phyloP scores from a whole-genome alignment of 176 grass and related monocot genomes.

The Triticum timopheevii region DNA sequence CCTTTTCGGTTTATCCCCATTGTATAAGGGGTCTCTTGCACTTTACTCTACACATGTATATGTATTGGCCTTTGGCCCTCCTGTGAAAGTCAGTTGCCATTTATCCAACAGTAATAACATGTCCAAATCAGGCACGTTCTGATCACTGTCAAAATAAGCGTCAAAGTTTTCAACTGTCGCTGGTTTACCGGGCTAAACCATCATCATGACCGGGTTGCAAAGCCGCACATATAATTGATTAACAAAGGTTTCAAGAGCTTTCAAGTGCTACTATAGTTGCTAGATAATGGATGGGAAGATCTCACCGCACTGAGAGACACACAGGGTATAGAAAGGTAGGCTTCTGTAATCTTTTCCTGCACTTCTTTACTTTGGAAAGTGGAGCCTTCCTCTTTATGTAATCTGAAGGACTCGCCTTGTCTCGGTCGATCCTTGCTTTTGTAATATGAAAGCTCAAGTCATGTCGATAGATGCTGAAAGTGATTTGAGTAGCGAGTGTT shows the following conservation, averaged over 20 bases:
- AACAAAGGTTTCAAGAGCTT: slow-evolving; percentile 23
- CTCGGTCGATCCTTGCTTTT: background rate
- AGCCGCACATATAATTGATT: background rate
- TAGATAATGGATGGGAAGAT: slow-evolving; percentile 50
- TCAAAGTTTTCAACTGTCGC: slow-evolving; percentile 40
- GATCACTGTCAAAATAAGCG: too few species aligned
- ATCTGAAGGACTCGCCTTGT: slow-evolving; percentile 17
- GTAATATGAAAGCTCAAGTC: slow-evolving; percentile 38
- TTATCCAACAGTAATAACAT: too few species aligned
- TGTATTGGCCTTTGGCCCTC: too few species aligned
- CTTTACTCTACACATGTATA: too few species aligned
- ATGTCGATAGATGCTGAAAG: slow-evolving; percentile 33
- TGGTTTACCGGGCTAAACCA: slow-evolving; percentile 22
- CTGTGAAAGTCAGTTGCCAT: too few species aligned
- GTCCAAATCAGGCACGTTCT: too few species aligned
- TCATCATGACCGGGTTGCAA: slow-evolving; percentile 46
- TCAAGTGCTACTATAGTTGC: slow-evolving; percentile 24
- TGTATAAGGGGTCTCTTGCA: too few species aligned
- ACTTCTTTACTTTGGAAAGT: background rate
- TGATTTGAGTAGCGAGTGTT: slow-evolving; percentile 29
- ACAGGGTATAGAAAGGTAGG: slow-evolving; percentile 32
- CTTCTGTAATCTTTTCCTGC: background rate
- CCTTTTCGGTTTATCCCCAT: too few species aligned
- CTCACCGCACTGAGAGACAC: slow-evolving; percentile 33
- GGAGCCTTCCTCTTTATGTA: slow-evolving; percentile 1